Evolutionary conservation across 192 early-diverging fungal species (phyloP), one percentile per base, ranked within the genome.

Genomic region (Entomortierella parvispora): DNA sequence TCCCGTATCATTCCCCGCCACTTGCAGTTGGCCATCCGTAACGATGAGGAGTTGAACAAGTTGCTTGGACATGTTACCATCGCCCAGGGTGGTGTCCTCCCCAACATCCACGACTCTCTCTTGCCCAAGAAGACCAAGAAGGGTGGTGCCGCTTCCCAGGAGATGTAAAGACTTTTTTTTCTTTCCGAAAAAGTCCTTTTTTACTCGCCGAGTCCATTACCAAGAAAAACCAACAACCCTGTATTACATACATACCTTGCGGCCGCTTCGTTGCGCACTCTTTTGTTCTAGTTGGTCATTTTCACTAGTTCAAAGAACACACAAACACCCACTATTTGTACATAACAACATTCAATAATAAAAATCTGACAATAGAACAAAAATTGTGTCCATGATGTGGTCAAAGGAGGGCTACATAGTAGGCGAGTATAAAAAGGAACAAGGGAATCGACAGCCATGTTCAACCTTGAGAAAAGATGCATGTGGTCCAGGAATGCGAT

Each of bases 1-100:
- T 87, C 91, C 70, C 94, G 96, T 88, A 95, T 97, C 83, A 95
- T 97, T 81, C 96, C 94, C 76, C 92, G 96, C 69, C 95, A 97
- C 85, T 83, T 95, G 58, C 95, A 96, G 85, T 88, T 96, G 58
- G 95, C 95, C 86, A 96, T 96, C 89, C 86, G 96, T 53, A 96
- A 96, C 87, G 95, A 97, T 83, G 94, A 88, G 83, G 91, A 87
- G 67, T 79, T 87, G 75, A 87, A 87, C 68, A 95, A 81, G 95
- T 77, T 75, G 71, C 82, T 86, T 46, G 83, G 81, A 59, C 80
- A 85, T 48, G 85, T 95, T 68, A 95, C 93, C 62, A 94, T 95
- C 68, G 91, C 93, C 58, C 93, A 95, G 86, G 95, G 94, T 66
- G 96, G 96, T 91, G 95, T 96, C 45, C 84, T 96, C 70, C 93